phyloP scores from a whole-genome alignment of 2,329 filamentous ascomycete species.

The Coleophoma eucalyptorum region DNA sequence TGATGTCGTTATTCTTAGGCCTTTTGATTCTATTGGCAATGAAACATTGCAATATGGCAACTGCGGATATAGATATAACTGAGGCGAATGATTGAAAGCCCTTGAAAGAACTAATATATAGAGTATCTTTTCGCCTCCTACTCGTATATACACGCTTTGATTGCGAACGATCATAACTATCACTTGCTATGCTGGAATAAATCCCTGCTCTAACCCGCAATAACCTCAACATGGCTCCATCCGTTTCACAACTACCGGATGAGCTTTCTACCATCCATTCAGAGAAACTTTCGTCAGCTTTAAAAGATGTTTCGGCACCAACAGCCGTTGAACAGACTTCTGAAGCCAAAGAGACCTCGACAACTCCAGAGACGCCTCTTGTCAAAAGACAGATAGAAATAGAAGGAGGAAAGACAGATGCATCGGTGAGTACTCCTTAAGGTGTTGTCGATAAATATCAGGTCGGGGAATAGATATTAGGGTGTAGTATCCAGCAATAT shows the following conservation, averaged over 20 bases:
- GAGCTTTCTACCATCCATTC: background rate
- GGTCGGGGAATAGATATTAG: background rate
- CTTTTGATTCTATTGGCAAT: background rate
- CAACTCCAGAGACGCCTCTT: background rate
- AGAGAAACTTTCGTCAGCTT: background rate
- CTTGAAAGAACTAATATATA: background rate
- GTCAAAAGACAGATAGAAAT: slow-evolving; percentile 7
- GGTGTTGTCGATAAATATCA: background rate
- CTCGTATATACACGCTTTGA: background rate
- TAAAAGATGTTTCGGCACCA: background rate
- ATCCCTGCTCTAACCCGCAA: background rate
- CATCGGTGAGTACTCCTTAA: slow-evolving; percentile 2
- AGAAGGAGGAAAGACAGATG: slow-evolving; percentile 7
- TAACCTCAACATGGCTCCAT: background rate
- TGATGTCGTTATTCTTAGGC: background rate
- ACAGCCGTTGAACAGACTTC: background rate
- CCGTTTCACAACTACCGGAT: background rate
- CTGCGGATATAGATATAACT: background rate
- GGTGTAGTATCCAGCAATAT: background rate
- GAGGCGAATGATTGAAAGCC: background rate
- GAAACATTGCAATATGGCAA: background rate
- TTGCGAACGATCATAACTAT: background rate
- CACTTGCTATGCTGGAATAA: background rate
- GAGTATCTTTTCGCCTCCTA: background rate
- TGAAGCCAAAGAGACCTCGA: background rate